Percentiles rank a stretch among this genome's conserved stretches.
Evolutionary conservation across 208 protist genomes (phyloP).

Genomic region (Leptomonas pyrrhocoris): DNA sequence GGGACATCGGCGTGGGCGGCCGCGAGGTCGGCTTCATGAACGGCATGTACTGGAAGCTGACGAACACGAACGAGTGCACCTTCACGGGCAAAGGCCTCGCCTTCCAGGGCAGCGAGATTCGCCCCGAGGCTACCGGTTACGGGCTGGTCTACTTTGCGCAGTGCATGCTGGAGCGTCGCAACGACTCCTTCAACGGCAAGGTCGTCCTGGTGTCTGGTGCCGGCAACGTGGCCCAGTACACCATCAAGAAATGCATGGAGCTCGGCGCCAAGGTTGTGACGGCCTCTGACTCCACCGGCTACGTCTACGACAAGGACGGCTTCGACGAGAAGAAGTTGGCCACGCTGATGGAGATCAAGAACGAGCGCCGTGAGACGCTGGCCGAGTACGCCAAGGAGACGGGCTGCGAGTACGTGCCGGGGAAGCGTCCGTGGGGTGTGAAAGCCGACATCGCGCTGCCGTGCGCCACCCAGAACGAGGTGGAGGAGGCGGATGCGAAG

Average conservation of each 20-base stretch:
- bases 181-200: slow-evolving; percentile 74
- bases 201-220: slow-evolving; percentile 80
- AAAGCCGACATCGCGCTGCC: slow-evolving; percentile 83
- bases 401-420: slow-evolving; percentile 65
- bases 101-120: slow-evolving; percentile 92
- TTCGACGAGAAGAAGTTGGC: slow-evolving; percentile 79
- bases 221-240: slow-evolving; percentile 93
- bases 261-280: slow-evolving; percentile 87
- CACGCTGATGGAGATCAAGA: slow-evolving; percentile 77
- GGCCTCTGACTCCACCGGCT: slow-evolving; percentile 85
- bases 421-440: slow-evolving; percentile 71
- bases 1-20: slow-evolving; percentile 94
- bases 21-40: slow-evolving; percentile 93
- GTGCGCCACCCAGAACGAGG: slow-evolving; percentile 96
- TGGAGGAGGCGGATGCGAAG: slow-evolving; percentile 76
- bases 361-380: slow-evolving; percentile 53
- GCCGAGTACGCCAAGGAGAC: slow-evolving; percentile 67
- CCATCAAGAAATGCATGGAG: slow-evolving; percentile 82
- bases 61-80: slow-evolving; percentile 79
- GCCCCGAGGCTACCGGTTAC: slow-evolving; percentile 95
- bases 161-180: slow-evolving; percentile 71
- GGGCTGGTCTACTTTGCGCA: slow-evolving; percentile 91
- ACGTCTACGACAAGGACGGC: slow-evolving; percentile 79
- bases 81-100: slow-evolving; percentile 92
- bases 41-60: slow-evolving; percentile 90